phyloP scores from a whole-genome alignment of 78 protist species.

The Trichosphaerium sp. region DNA sequence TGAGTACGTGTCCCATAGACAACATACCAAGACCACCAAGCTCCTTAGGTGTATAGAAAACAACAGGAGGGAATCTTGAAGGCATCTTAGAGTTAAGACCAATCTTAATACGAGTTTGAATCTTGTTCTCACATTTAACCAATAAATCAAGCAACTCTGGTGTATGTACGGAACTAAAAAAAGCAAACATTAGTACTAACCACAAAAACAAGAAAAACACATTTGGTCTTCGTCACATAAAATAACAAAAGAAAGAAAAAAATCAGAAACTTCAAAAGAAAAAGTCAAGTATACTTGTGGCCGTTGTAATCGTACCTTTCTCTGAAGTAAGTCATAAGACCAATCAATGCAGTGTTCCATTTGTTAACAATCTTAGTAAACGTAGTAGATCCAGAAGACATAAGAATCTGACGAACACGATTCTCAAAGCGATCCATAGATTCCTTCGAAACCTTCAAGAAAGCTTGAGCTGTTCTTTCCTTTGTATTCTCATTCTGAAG shows the following conservation, averaged over 20 bases:
- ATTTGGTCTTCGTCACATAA: no score
- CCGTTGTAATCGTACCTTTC: constrained; percentile 81
- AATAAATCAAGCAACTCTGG: constrained; percentile 94
- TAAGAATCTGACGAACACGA: constrained; percentile 90
- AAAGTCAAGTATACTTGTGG: no score
- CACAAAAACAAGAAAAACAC: no score
- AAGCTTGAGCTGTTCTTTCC: constrained; percentile 95
- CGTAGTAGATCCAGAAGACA: constrained; percentile 97
- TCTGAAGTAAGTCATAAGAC: constrained; percentile 96
- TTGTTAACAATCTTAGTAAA: constrained; percentile 96
- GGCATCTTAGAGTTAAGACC: constrained; percentile 99
- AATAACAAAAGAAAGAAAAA: not conserved
- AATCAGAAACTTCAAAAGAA: no score
- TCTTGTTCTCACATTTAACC: constrained; percentile 98
- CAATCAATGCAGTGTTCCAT: constrained; percentile 98
- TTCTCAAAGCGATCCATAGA: constrained; percentile 82
- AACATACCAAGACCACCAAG: constrained; percentile 99
- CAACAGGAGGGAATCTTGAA: constrained; percentile 98
- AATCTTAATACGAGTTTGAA: constrained; percentile 99
- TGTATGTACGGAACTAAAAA: constrained; percentile 39
- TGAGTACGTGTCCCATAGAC: constrained; percentile 99
- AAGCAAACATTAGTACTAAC: no score
- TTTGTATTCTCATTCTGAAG: constrained; percentile 89
- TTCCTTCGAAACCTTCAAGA: constrained; percentile 83
- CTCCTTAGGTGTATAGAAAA: constrained; percentile 98